Base-by-base conservation (phyloP, 2,329 filamentous ascomycete species). In the Pyricularia sp. region DNA sequence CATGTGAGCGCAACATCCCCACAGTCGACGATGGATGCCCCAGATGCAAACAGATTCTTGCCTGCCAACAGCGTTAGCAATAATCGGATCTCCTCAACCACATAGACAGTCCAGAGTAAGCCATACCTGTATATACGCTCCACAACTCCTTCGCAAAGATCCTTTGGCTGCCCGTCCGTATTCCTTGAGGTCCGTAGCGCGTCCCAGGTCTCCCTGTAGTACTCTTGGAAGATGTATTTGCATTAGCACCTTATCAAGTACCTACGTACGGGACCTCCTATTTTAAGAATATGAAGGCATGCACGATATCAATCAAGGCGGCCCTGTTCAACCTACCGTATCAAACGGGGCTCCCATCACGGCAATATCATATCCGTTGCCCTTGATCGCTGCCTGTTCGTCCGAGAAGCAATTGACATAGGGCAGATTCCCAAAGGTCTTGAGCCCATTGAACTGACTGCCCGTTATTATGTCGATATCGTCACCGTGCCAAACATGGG, bases 1-100 rank as follows among this genome's bases (percentile, higher is more conserved):
- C 90, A 91, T 0, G 90, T 92, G 70, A 93, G 82, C 1, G 90
- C 90, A 69, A 92, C 91, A 73, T 94, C 92, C 36, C 92, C 92
- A 74, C 92, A 94, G 79, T 94, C 92, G 55, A 92, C 83, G 65
- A 94, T 83, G 17, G 81, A 87, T 0, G 90, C 89, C 89, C 90
- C 93, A n/a, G 86, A 89, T 30, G 82, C 80, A 76, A 92, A 91
- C 0, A 90, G 88, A 74, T 93, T 93, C 69, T 74, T 77, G n/a
- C 74, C 78, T 78, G 66, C 6, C 25, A 20, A 70, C 9, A 50
- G n/a, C 10, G 42, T 67, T 23, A 67, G 65, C 68, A 10, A 70
- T 65, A 2, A 58, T 69, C 30, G 68, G 67, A 2, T 67, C 65
- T 2, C 68, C 67, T n/a, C 31, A 17, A n/a, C 58, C 0, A n/a